Evolutionary conservation across 345 rosid genomes (phyloP), one percentile per base, ranked within the genome.

Genomic region (Pseudoturritis turrita): DNA sequence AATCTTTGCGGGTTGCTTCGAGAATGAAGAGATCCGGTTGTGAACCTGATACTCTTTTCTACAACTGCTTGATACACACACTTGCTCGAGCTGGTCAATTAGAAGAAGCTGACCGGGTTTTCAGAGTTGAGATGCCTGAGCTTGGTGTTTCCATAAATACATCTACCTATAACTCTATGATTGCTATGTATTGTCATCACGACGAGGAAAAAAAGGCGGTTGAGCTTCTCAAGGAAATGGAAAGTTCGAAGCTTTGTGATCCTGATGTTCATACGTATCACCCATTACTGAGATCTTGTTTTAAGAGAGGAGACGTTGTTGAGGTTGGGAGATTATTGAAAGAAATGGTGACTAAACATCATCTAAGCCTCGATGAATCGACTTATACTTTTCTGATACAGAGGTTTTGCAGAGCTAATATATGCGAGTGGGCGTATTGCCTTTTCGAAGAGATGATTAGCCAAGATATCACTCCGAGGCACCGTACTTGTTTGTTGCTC

Each of bases 111-210:
- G 66, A 78, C 46, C 19, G 50, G 21, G 85, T 88, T 68, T 89
- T 86, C 31, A 74, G 83, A 70, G 79, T 56, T 73, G 91, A 84
- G 83, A 86, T 88, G 92, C 81, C 79, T 11, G 78, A 74, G 28
- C 69, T 17, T 31, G 81, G 85, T 26, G 76, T 85, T 58, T 18
- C 35, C n/a, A 77, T 80, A 2, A 83, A 77, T 60, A 77, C 90
- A 4, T 87, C 96, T 5, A 88, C 97, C 2, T 89, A 84, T 72
- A 89, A 94, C 79, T 75, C 91, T 10, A 81, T 91, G 95, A 84
- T 91, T 71, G 85, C 95, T 40, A 84, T 86, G 91, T 83, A 85
- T 29, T 94, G 96, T 61, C 81, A 82, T 70, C 83, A 82, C 4
- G 77, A 63, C 55, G 81, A 74, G 52, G 88, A 72, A 45, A 58